Base-by-base conservation (phyloP, 2,329 filamentous ascomycete genomes). In the Pseudogymnoascus pannorum region DNA sequence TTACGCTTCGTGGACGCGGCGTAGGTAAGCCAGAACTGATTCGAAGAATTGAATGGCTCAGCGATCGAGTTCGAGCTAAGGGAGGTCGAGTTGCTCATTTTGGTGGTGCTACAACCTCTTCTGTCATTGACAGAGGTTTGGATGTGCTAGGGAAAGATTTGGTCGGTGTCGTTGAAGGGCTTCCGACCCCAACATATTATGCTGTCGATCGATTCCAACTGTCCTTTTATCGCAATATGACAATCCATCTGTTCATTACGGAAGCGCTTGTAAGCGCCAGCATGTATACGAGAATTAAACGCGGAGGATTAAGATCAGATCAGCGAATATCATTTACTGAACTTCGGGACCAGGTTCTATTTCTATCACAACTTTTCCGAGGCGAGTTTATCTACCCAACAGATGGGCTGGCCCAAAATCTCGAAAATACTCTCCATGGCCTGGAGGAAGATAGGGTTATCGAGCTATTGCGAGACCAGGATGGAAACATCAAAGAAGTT, bases 171-270 rank as follows among this genome's bases (percentile, higher is more conserved):
- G 81, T 96, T 0, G 82, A 87, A 36, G 91, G 87, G 0, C 77
- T 99, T 4, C 88, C 89, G 0, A 94, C 99, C 72, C 90, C 91
- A 16, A 97, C 94, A 0, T 97, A 91, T 74, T 96, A 91, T 69
- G 94, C 94, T 4, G 92, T 97, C 38, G 94, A 99, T 73, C 84
- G 92, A 60, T 99, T 99, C 78, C 94, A 99, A 72, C 82, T 99
- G 8, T 96, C 92, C 0, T 99, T 99, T 75, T 99, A 99, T 76
- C 87, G 94, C 59, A 99, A 99, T 75, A 97, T 97, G 94, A 97
- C 93, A 0, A 99, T 99, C 64, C 94, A 99, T 72, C 82, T 99
- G 4, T 99, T 99, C 74, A 94, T 99, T 62, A 88, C 91, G 2
- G 92, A 97, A 72, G 89, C 93, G 0, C 79, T 99, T 4, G 91